Evolutionary conservation across 305 asterid genomes (phyloP), one percentile per base, ranked within the genome.

Genomic region (Fraxinus platypoda): DNA sequence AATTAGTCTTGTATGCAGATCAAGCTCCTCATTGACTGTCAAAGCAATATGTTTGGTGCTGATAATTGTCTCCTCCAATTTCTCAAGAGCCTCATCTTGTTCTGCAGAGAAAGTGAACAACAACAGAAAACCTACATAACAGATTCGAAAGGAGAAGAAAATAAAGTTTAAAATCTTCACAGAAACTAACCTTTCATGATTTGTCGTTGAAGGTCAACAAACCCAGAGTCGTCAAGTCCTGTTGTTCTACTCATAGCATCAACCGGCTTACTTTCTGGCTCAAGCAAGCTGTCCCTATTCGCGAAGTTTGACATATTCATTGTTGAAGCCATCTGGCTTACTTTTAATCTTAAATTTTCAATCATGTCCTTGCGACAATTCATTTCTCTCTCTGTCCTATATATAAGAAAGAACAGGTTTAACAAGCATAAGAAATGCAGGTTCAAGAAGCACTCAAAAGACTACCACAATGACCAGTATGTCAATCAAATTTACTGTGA

Each of bases 301-400:
- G 92, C 97, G 87, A 95, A 91, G 83, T 88, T 93, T 71, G 98
- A 94, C 97, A 92, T 94, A 88, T 92, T 95, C 90, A 95, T 87
- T 25, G 93, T 66, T 81, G 91, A 88, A 70, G 98, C 97, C 98
- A 95, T 94, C 85, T 94, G 96, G 81, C 81, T 90, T 81, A 88
- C 98, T 87, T 95, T 95, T 23, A 92, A 86, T 78, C 90, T 90
- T 90, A 95, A 84, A 86, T 90, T 93, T 59, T 82, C 38, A 84
- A 90, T 85, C 94, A 91, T 85, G 87, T 95, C 98, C 77, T 82
- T 90, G 78, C 98, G 99, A 31, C 97, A 97, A 79, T 91, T 95
- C 90, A 90, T 89, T 91, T 95, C 98, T 87, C 92, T 94, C 83
- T 89, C 94, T 3, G 93, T 84, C 90, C 99, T 95, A 91, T 81